Evolutionary conservation across 495 filamentous ascomycete genomes (phyloP), one percentile per base, ranked within the genome.

Genomic region (Oleoguttula mirabilis): DNA sequence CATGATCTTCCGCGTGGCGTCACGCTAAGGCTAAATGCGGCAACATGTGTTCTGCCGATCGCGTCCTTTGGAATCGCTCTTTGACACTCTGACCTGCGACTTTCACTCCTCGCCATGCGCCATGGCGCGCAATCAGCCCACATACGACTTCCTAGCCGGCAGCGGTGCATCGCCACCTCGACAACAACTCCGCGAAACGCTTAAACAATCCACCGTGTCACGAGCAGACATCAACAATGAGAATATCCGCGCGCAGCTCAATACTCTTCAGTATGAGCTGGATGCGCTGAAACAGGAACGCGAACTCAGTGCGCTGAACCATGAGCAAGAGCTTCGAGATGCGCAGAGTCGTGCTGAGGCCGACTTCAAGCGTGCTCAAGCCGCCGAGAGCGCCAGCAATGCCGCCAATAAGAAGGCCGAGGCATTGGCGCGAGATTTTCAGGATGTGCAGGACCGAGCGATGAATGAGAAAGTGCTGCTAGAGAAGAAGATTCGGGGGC

Each of bases 221-320:
- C 57, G 52, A 25, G 27, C 50, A 58, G 58, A 71, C 50, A 36
- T 56, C 21, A 43, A 41, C 43, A 84, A 80, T 45, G 80, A 85
- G 30, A 73, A 77, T 43, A 58, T 84, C 4, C 73, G 80, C 24
- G 71, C 79, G 1, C 75, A 82, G 58, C 57, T 84, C 19, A 79
- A 77, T 49, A 73, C 77, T 4, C 60, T 82, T 25, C 72, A 69
- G 40, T 84, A 82, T 62, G 81, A 84, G 49, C 55, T 84, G 24
- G 70, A 88, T 55, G 66, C 72, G 10, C 66, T 84, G 47, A 87
- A 85, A 48, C 84, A 94, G 41, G 90, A 95, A 57, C 77, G 84
- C 48, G 88, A 92, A 30, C 65, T 94, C 35, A 63, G 76, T 38
- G 70, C 68, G 2, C 62, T 94, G 10, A 75, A 80, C 40, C 79